Evolutionary conservation across 2,329 filamentous ascomycete species (phyloP).

Genomic region (Epichloe elymi): DNA sequence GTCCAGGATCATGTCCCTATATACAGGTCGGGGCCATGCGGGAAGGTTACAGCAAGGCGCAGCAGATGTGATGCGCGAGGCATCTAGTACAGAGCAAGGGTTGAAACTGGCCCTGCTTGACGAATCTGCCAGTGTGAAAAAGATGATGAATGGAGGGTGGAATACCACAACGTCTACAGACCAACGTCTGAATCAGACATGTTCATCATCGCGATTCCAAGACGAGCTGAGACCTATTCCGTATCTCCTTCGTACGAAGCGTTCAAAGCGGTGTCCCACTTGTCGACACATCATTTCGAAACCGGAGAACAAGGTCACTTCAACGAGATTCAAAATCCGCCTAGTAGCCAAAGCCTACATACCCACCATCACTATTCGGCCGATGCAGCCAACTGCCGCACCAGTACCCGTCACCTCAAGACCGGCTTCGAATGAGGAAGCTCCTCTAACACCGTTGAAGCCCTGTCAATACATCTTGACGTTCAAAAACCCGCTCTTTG

Average conservation of each 20-base stretch:
- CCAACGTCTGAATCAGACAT: slow-evolving; percentile 36
- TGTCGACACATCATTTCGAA: slow-evolving; percentile 94
- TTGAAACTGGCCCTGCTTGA: slow-evolving; percentile 49
- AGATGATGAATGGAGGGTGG: slow-evolving; percentile 48
- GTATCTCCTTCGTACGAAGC: slow-evolving; percentile 75
- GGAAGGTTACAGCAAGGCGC: slow-evolving; percentile 55
- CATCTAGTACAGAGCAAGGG: slow-evolving; percentile 56
- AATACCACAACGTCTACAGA: slow-evolving; percentile 41
- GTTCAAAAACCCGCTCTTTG: slow-evolving; percentile 88
- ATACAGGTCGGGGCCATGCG: slow-evolving; percentile 52
- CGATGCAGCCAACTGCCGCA: slow-evolving; percentile 32
- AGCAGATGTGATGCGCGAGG: slow-evolving; percentile 68
- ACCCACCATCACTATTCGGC: slow-evolving; percentile 63
- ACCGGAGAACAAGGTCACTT: slow-evolving; percentile 80
- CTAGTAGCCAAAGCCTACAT: slow-evolving; percentile 82
- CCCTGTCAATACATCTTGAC: slow-evolving; percentile 75
- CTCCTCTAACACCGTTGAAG: slow-evolving; percentile 39
- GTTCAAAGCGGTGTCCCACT: slow-evolving; percentile 80
- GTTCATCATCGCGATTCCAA: slow-evolving; percentile 48
- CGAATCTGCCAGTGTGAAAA: slow-evolving; percentile 47
- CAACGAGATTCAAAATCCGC: slow-evolving; percentile 83
- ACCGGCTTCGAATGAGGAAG: slow-evolving; percentile 18
- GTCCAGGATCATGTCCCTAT: slow-evolving; percentile 82
- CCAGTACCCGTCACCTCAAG: slow-evolving; percentile 22
- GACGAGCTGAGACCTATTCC: slow-evolving; percentile 70